Evolutionary conservation across 768 basidiomycete genomes (phyloP), one percentile per base, ranked within the genome.

Genomic region (Podaxis sp.): DNA sequence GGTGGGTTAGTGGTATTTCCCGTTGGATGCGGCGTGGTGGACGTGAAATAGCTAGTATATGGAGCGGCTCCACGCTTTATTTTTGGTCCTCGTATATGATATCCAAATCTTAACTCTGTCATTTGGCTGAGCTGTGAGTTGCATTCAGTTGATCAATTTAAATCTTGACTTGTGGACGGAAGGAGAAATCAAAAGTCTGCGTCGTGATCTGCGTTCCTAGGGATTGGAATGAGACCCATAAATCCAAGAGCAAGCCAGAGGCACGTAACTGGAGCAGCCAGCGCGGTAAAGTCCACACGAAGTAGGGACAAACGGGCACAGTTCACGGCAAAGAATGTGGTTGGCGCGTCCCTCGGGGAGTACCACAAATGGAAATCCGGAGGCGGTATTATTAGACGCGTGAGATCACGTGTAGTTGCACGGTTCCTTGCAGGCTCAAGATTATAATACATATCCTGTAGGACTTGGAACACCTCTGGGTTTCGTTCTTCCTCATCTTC

Each of bases 1-100:
- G 78, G 77, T 64, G 84, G 44, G n/a, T 46, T 46, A n/a, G n/a
- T 8, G 44, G n/a, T 20, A 7, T 46, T 20, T 15, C 15, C 44
- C 7, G 44, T 17, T 17, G 11, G 44, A 10, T 46, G n/a, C n/a
- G 44, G 44, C n/a, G 17, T 10, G 44, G 2, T 46, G 15, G n/a
- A n/a, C 44, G 20, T 7, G 44, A 70, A 52, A 70, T 69, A 49
- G 58, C 17, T 60, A 33, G 33, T 33, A 38, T 52, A 51, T 20
- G 58, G 15, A 37, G 49, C 20, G 36, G 58, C 37, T 38, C 48
- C n/a, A 15, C 8, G 36, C 17, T 22, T 55, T 26, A 24, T n/a
- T 41, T 41, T 22, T 62, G 53, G 28, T 37, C 36, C 15, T 62
- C 22, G 15, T 37, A 48, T 3, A 56, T 24, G 12, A 36, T 36